Base-by-base conservation (phyloP, 148 eudicot species). In the Nepenthes gracilis region DNA sequence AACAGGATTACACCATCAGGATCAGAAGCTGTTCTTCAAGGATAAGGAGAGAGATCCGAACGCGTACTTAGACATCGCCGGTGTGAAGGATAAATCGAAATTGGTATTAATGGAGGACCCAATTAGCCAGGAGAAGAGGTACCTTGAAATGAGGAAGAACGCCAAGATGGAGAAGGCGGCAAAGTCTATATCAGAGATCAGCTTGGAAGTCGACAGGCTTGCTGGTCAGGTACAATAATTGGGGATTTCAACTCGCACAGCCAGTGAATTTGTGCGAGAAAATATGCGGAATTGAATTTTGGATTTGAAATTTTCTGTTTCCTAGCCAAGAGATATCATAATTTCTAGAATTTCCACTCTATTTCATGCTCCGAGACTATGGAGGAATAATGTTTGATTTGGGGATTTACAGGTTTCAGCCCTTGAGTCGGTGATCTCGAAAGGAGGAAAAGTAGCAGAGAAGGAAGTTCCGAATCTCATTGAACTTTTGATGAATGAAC, bases 71-170 rank as follows among this genome's bases (percentile, higher is more conserved):
- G 88, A 87, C 66, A 74, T 58, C 56, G 68, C 64, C 33, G 97
- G 95, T 4, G 91, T 90, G 55, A 87, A 72, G 47, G 70, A 90
- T 64, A 91, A 91, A 65, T 87, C 97, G 48, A 87, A 71, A 59
- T 58, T 90, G 33, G 80, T 77, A 36, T 51, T 90, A 52, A 50
- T 79, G 59, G 78, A 75, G 66, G 87, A 87, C 66, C 67, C 68
- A 33, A 33, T 73, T 10, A 76, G 75, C 61, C 77, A 70, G 67
- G 88, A 84, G 60, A 84, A 67, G 14, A 51, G 79, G 53, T 66
- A 51, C 56, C 54, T 82, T 12, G 85, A 84, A 47, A 12, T 75
- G 12, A 59, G 70, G 5, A 74, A 64, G 58, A 84, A 61, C 67
- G 78, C 75, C 6, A 77, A 66, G 51, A 65, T 74, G 72, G 85